phyloP scores from a whole-genome alignment of 179 eudicot species.

The Beta lomatogona region DNA sequence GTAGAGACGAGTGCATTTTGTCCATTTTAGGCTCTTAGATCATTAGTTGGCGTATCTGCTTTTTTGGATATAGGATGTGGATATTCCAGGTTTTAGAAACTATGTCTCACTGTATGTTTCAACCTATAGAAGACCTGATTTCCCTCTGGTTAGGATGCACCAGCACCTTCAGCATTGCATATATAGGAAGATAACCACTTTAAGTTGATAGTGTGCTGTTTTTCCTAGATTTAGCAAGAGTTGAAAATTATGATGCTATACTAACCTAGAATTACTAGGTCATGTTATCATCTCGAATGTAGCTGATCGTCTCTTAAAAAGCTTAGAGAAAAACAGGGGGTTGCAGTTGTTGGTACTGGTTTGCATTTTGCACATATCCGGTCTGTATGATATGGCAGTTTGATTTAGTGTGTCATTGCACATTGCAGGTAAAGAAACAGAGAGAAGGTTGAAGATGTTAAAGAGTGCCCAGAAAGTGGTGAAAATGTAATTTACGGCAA shows the following conservation, averaged over 20 bases:
- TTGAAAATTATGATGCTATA: neutral
- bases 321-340: neutral
- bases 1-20: neutral
- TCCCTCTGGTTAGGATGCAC: neutral
- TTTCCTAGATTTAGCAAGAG: no score
- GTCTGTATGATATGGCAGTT: no score
- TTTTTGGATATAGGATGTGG: neutral
- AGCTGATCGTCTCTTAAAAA: neutral
- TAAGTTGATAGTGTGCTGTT: no score
- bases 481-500: neutral
- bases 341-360: neutral
- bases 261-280: neutral
- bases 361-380: no score
- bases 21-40: neutral
- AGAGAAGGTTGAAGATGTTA: slow-evolving; percentile 24
- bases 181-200: neutral
- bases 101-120: neutral
- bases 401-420: neutral
- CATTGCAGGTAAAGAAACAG: slow-evolving; percentile 28
- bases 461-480: neutral
- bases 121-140: no score
- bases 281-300: neutral
- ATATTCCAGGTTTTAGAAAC: neutral
- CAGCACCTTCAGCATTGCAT: neutral
- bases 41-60: neutral